A percentile compares a stretch with the other conserved stretches of the same genome.
phyloP scores from a whole-genome alignment of 768 basidiomycete species.

The Cystobasidium ongulense region DNA sequence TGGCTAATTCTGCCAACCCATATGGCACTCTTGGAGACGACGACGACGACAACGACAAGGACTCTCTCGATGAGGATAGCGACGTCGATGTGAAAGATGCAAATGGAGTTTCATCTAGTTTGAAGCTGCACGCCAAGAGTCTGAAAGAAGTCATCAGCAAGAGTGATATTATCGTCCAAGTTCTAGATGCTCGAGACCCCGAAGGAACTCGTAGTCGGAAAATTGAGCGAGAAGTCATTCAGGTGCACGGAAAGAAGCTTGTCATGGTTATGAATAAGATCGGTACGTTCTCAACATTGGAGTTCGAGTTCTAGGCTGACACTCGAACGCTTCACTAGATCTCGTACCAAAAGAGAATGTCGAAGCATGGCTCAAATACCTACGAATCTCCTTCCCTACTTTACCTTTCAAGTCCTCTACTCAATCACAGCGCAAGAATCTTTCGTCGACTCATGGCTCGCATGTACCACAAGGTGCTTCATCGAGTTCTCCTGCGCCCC shows the following conservation, averaged over 20 bases:
- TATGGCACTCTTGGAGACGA: constrained; percentile 38
- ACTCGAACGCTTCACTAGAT: constrained; percentile 51
- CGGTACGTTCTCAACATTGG: constrained; percentile 52
- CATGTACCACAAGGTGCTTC: constrained; percentile 44
- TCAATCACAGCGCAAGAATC: constrained; percentile 68
- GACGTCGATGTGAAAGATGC: constrained; percentile 29
- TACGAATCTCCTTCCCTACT: constrained; percentile 87
- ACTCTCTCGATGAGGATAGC: constrained; percentile 27
- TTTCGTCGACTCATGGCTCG: constrained; percentile 54
- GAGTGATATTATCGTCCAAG: constrained; percentile 74
- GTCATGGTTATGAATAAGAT: constrained; percentile 96
- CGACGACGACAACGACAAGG: constrained; percentile 27
- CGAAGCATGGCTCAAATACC: constrained; percentile 76
- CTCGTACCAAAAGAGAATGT: constrained; percentile 81
- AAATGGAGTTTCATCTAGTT: constrained; percentile 34
- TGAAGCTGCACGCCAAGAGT: constrained; percentile 41
- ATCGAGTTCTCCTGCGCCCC: constrained; percentile 41
- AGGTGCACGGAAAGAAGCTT: constrained; percentile 57
- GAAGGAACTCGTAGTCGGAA: constrained; percentile 83
- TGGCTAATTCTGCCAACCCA: constrained; percentile 40
- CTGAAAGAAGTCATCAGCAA: constrained; percentile 88
- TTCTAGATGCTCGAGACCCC: constrained; percentile 86
- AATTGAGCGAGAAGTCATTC: constrained; percentile 69
- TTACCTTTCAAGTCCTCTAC: constrained; percentile 80
- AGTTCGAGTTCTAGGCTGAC: neutral